Conservation (phyloP, 2,329 filamentous ascomycete species). For the Nannizziopsis barbatae region DNA sequence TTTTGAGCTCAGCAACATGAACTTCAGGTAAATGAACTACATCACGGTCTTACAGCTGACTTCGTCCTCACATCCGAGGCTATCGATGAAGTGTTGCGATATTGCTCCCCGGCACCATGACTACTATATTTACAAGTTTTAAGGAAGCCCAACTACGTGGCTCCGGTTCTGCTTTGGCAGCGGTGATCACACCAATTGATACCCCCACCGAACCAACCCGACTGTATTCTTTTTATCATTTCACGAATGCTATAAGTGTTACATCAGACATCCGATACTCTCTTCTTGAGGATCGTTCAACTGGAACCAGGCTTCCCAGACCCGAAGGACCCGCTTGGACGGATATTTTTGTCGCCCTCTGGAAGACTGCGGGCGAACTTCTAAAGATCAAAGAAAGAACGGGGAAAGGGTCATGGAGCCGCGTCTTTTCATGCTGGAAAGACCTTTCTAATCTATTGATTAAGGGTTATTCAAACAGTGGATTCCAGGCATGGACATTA, state of each 20-base stretch:
- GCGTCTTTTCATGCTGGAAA: slow-evolving; percentile 80
- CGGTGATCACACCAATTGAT: slow-evolving; percentile 61
- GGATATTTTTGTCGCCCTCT: slow-evolving; percentile 72
- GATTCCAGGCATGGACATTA: slow-evolving; percentile 82
- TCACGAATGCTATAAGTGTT: slow-evolving; percentile 55
- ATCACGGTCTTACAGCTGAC: background rate
- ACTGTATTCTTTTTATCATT: slow-evolving; percentile 58
- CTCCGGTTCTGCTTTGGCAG: slow-evolving; percentile 63
- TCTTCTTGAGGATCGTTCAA: slow-evolving; percentile 53
- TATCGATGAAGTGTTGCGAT: background rate
- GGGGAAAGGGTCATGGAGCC: slow-evolving; percentile 56
- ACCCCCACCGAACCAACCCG: slow-evolving; percentile 52
- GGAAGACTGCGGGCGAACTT: slow-evolving; percentile 68
- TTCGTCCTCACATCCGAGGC: background rate
- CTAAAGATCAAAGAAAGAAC: slow-evolving; percentile 45
- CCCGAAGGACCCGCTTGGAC: slow-evolving; percentile 71
- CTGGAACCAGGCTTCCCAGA: slow-evolving; percentile 45
- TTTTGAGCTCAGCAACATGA: background rate
- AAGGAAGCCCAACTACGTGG: slow-evolving; percentile 52
- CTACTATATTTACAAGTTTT: slow-evolving; percentile 63
- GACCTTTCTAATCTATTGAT: slow-evolving; percentile 66
- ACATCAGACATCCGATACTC: slow-evolving; percentile 59
- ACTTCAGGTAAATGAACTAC: background rate
- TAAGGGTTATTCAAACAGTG: slow-evolving; percentile 64
- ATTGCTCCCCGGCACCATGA: slow-evolving; percentile 43